These are phyloP conservation scores for Alisma plantagoaquatica DNA, from an alignment of 106 monocot species.

Conservation along the genomic window DNA sequence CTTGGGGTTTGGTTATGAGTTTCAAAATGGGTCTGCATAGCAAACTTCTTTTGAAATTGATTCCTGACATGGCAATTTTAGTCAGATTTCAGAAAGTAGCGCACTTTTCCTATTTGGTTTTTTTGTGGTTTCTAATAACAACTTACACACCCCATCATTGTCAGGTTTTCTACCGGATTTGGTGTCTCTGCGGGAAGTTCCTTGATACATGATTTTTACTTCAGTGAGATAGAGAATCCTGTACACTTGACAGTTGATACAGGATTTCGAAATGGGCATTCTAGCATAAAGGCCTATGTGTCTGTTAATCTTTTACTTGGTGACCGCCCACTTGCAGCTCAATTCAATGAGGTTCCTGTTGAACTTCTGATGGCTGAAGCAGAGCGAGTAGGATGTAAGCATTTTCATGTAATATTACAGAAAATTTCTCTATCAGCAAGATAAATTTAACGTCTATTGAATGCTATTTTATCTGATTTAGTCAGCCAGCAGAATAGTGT, in stretches of 20 bases:
- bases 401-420: no score
- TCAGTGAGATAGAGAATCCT: conserved; percentile 68
- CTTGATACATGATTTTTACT: conserved; percentile 91
- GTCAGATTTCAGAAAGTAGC: no score
- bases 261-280: conserved; percentile 71
- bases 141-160: not conserved
- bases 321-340: conserved; percentile 77
- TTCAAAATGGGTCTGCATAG: no score
- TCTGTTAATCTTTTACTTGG: conserved; percentile 69
- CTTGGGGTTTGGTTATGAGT: no score
- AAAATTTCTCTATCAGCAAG: no score
- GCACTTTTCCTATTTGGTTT: no score
- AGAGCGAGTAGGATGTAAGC: conserved; percentile 79
- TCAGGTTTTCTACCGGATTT: conserved; percentile 93
- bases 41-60: no score
- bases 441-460: no score
- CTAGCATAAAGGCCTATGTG: conserved; percentile 82
- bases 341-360: conserved; percentile 90
- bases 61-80: no score
- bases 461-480: no score
- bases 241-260: conserved; percentile 94
- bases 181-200: conserved; percentile 83
- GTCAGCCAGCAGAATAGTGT: no score
- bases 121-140: not conserved
- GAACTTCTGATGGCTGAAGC: conserved; percentile 85